Conservation (phyloP, 352 stramenopile species). For the Stramenopiles sp. region DNA sequence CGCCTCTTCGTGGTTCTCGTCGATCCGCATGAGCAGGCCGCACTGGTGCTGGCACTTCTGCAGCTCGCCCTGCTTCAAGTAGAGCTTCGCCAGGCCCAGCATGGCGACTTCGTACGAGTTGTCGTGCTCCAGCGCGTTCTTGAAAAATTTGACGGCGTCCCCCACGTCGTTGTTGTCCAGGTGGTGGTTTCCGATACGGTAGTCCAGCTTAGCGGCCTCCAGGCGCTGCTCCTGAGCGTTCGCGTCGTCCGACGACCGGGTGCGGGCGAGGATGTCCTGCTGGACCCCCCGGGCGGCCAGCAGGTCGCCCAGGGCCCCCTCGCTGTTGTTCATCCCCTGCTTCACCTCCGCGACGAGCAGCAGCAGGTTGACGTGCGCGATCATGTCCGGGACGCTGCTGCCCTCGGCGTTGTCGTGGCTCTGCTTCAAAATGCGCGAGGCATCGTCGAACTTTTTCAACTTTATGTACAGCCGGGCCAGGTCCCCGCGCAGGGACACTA, state of each 20-base stretch:
- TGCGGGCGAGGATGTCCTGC: constrained; percentile 49
- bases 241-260: constrained; percentile 25
- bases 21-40: constrained; percentile 47
- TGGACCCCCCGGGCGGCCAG: constrained; percentile 55
- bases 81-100: constrained; percentile 45
- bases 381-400: constrained; percentile 36
- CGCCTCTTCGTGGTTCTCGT: constrained; percentile 52
- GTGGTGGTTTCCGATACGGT: no score
- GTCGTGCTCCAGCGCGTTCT: constrained; percentile 34
- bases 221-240: constrained; percentile 32
- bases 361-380: constrained; percentile 47
- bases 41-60: constrained; percentile 62
- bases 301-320: constrained; percentile 48
- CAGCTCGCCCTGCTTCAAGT: constrained; percentile 44
- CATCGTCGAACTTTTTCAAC: constrained; percentile 53
- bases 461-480: constrained; percentile 65
- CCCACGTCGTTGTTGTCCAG: no score
- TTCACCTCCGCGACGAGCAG: constrained; percentile 44
- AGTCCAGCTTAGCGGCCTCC: constrained; percentile 36
- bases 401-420: constrained; percentile 40
- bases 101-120: constrained; percentile 55
- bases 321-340: constrained; percentile 36
- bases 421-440: constrained; percentile 49
- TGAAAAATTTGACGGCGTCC: constrained; percentile 7
- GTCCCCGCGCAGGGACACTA: constrained; percentile 48